Percentiles rank a stretch among this genome's conserved stretches.
phyloP scores from a whole-genome alignment of 2,329 filamentous ascomycete species.

The Thelonectria olida region DNA sequence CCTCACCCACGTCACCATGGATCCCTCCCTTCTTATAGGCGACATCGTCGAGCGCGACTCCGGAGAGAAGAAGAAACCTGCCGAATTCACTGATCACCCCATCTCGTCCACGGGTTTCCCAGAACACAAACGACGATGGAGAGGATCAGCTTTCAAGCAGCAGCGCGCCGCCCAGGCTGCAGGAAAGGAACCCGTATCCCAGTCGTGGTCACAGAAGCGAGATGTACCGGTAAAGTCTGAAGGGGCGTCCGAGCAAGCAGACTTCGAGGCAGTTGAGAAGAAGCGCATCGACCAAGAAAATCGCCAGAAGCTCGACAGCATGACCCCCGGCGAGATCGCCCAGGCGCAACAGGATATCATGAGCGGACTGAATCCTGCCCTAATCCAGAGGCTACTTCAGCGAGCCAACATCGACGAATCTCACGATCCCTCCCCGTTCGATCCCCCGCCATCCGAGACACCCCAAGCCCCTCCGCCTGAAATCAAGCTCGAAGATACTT shows the following conservation, averaged over 20 bases:
- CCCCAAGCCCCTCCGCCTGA: constrained; percentile 37
- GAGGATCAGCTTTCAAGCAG: constrained; percentile 82
- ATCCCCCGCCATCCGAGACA: constrained; percentile 40
- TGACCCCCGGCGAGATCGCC: constrained; percentile 85
- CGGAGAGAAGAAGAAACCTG: constrained; percentile 67
- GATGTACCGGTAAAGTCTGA: not conserved
- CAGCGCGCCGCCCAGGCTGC: constrained; percentile 41
- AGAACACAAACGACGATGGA: constrained; percentile 81
- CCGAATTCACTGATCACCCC: constrained; percentile 61
- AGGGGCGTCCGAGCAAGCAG: constrained; percentile 11
- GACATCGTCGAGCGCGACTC: constrained; percentile 83
- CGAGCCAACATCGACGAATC: constrained; percentile 79
- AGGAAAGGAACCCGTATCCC: constrained; percentile 7
- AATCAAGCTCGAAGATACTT: constrained; percentile 48
- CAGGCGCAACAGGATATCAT: constrained; percentile 84
- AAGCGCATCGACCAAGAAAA: constrained; percentile 86
- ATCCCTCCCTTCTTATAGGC: constrained; percentile 67
- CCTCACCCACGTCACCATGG: constrained; percentile 40
- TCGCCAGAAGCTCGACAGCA: constrained; percentile 73
- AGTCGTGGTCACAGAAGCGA: constrained; percentile 17
- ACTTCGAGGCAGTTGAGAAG: constrained; percentile 66
- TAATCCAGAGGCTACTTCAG: constrained; percentile 80
- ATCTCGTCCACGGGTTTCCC: constrained; percentile 77
- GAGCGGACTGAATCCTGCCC: constrained; percentile 74
- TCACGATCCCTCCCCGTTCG: constrained; percentile 54